Base-by-base conservation (phyloP, 768 basidiomycete genomes). In the Wakefieldia striispora region DNA sequence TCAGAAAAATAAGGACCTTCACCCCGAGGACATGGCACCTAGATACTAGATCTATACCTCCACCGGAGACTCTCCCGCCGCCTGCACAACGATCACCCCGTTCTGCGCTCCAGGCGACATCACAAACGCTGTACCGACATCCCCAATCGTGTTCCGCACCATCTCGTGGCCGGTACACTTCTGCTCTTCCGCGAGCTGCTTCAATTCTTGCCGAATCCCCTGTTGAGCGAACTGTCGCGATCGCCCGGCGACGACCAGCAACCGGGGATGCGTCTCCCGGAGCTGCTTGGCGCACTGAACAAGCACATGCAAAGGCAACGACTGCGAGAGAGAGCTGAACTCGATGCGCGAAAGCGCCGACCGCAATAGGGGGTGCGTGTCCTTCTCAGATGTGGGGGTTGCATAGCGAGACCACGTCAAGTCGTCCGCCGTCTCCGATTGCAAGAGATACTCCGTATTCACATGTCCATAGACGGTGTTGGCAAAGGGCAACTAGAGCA, bases 391-490 rank as follows among this genome's bases (percentile, higher is more conserved):
- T n/a, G 9, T 20, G 8, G 57, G 50, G 12, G 53, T 55, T 6
- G 84, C 74, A 58, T 82, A 88, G 36, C 77, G 79, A 1, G 77
- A 73, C 91, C 93, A 95, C 19, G 81, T 59, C 23, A 94, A 56
- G 59, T 84, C 82, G 65, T 97, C 95, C 1, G 91, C 91, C 1
- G 88, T 88, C 19, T 88, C 82, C 0, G 91, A 95, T 3, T 79
- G 80, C 12, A 97, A 68, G 6, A 78, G 77, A 11, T 76, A 83
- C 58, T 85, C 75, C 6, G 89, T 87, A 49, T 72, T 82, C 6
- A 73, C 69, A 23, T 78, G 70, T 0, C 80, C 86, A 52, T 93
- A 93, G 1, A 89, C 67, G 0, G 91, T 93, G 54, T 91, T 88
- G 2, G 80, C 74, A 39, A 80, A 77, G 6, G 73, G 55, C 3